Evolutionary conservation across 2,329 filamentous ascomycete genomes (phyloP), one percentile per base, ranked within the genome.

Genomic region (Cytospora chrysosperma): DNA sequence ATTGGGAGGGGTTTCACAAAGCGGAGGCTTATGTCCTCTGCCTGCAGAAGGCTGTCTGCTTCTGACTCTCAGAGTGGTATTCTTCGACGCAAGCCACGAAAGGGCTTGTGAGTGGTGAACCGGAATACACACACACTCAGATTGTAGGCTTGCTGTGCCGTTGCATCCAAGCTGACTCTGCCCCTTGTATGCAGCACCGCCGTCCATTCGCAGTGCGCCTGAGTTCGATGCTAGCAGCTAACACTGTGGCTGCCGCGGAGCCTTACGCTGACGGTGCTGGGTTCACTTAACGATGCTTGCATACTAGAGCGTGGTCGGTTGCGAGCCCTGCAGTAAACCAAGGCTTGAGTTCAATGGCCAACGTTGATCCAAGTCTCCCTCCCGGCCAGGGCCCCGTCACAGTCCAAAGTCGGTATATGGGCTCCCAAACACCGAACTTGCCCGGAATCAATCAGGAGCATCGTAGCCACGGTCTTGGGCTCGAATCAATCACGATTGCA

Each of bases 171-270:
- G 49, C 24, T 53, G 19, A 57, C n/a, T 53, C 8, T 52, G 26
- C 52, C 28, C 27, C 52, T 55, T 28, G 53, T 13, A 55, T 61
- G 58, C 51, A 61, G 58, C 50, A 26, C 51, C 28, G 37, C n/a
- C 58, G 37, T 43, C 51, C 51, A 61, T 8, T 34, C 27, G 26
- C 34, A 34, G 37, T 50, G 51, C 50, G 58, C 51, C 30, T 49
- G 51, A 19, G 51, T n/a, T 27, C 30, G 50, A 32, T 56, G 37
- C n/a, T n/a, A n/a, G n/a, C n/a, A n/a, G n/a, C n/a, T 40, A 37
- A 64, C 58, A 34, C 32, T 53, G 50, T 26, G 21, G 62, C 49
- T 13, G 28, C 51, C 54, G 59, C 59, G 59, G 59, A 54, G 37
- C 55, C 40, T 62, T 27, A 54, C 62, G 59, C 27, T 15, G 54